Percentiles rank a stretch among this genome's conserved stretches.
Evolutionary conservation across 2,329 filamentous ascomycete genomes (phyloP).

Genomic region (Akanthomyces muscarius): DNA sequence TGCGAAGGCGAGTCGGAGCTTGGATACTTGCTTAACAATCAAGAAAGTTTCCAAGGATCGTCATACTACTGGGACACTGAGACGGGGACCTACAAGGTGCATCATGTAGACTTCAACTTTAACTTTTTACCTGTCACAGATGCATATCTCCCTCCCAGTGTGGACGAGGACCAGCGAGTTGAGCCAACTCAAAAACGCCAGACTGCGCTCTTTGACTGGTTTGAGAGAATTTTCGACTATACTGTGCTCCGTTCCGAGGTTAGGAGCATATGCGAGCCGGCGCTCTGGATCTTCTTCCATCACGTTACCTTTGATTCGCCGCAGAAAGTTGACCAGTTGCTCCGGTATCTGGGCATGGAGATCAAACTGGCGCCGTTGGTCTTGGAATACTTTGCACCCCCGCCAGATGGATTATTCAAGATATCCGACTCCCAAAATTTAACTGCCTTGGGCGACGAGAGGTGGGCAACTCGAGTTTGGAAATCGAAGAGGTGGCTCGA

Average conservation of each 20-base stretch:
- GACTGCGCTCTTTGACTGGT: constrained; percentile 16
- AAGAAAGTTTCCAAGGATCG: background rate
- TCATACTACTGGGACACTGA: constrained; percentile 13
- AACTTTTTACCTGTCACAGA: constrained; percentile 10
- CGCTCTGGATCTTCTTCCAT: constrained; percentile 7
- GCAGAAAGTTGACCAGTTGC: constrained; percentile 7
- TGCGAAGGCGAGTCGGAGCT: constrained; percentile 14
- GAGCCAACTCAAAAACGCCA: background rate
- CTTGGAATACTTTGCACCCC: constrained; percentile 7
- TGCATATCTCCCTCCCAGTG: constrained; percentile 2
- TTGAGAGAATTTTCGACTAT: constrained; percentile 10
- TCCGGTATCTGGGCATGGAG: constrained; percentile 8
- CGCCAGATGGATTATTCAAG: constrained; percentile 1
- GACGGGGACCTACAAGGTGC: background rate
- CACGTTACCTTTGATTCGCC: constrained; percentile 1
- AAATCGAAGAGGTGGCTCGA: constrained; percentile 5
- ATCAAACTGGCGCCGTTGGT: constrained; percentile 1
- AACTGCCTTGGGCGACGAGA: background rate
- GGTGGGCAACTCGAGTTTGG: constrained; percentile 5
- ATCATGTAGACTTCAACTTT: constrained; percentile 11
- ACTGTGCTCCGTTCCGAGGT: constrained; percentile 1
- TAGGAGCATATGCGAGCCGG: background rate
- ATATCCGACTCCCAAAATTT: constrained; percentile 6
- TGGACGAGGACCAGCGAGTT: background rate
- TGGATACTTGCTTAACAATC: constrained; percentile 7